Evolutionary conservation across 2,329 filamentous ascomycete species (phyloP).

Genomic region (Neophaeococcomyces aloes): DNA sequence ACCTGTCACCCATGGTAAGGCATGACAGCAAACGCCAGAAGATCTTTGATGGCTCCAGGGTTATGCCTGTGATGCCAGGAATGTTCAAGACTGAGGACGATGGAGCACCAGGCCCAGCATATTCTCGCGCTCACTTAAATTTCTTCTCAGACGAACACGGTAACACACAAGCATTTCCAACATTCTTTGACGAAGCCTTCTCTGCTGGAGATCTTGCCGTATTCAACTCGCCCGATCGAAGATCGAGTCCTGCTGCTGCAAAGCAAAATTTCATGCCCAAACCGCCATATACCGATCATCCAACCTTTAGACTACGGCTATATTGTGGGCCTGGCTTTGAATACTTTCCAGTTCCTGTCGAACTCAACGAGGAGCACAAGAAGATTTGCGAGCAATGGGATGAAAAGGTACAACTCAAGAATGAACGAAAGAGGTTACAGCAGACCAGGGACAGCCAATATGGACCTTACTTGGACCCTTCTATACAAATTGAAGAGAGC

Average conservation of each 20-base stretch:
- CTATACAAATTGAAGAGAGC: conserved; percentile 7
- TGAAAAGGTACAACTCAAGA: conserved; percentile 5
- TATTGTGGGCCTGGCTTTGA: conserved; percentile 21
- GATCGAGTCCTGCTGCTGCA: background rate
- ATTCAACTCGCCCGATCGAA: background rate
- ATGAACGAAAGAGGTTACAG: conserved; percentile 4
- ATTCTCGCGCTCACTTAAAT: background rate
- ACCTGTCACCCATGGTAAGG: background rate
- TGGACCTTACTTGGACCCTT: conserved; percentile 3
- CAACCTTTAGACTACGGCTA: conserved; percentile 16
- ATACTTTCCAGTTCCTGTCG: conserved; percentile 18
- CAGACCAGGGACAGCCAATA: conserved; percentile 6
- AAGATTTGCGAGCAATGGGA: conserved; percentile 20
- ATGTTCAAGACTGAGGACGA: background rate
- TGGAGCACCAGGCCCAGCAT: background rate
- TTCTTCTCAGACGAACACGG: background rate
- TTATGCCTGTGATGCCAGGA: background rate
- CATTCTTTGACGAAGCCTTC: conserved; percentile 5
- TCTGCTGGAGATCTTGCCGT: background rate
- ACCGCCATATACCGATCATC: conserved; percentile 20
- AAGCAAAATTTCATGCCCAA: conserved; percentile 4
- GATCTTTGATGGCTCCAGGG: background rate
- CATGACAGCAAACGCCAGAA: conserved; percentile 4
- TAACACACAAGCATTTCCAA: conserved; percentile 2
- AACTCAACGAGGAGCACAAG: conserved; percentile 14